These are phyloP conservation scores for Thuidium tamariscinum DNA, from an alignment of 225 moss, liverwort and hornwort species.

Conservation along the genomic window DNA sequence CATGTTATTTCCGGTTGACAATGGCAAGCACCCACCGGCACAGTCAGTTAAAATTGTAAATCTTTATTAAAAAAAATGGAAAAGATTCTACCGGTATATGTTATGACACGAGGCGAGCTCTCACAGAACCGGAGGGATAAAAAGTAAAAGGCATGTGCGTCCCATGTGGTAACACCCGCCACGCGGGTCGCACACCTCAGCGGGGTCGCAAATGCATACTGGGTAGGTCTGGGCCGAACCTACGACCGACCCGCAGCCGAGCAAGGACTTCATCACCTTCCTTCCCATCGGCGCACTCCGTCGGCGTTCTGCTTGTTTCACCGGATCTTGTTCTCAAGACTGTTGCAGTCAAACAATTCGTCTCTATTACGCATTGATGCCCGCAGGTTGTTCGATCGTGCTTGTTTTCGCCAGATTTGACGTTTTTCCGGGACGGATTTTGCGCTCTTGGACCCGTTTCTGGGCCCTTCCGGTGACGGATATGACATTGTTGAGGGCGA, in stretches of 20 bases:
- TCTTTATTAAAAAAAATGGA: too few species aligned
- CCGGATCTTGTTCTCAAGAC: not conserved
- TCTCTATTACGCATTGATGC: not conserved
- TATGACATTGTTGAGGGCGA: not conserved
- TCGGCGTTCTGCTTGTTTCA: not conserved
- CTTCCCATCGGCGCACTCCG: not conserved
- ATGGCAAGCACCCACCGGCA: not conserved
- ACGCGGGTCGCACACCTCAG: not conserved
- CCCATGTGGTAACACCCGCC: not conserved
- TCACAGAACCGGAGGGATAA: not conserved
- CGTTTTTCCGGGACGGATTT: not conserved
- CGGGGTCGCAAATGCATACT: not conserved
- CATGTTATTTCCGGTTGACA: not conserved
- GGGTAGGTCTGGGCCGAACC: not conserved
- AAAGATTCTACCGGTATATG: not conserved
- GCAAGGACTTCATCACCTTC: not conserved
- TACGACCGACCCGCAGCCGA: not conserved
- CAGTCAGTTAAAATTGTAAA: too few species aligned
- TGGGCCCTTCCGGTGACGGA: not conserved
- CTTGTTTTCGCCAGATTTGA: not conserved
- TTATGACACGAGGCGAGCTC: not conserved
- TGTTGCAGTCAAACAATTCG: not conserved
- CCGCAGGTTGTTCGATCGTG: not conserved
- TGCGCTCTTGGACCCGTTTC: not conserved
- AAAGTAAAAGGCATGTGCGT: not conserved